These are phyloP conservation scores for Phytophthora fragariae DNA, from an alignment of 352 stramenopile genomes.

Conservation along the genomic window DNA sequence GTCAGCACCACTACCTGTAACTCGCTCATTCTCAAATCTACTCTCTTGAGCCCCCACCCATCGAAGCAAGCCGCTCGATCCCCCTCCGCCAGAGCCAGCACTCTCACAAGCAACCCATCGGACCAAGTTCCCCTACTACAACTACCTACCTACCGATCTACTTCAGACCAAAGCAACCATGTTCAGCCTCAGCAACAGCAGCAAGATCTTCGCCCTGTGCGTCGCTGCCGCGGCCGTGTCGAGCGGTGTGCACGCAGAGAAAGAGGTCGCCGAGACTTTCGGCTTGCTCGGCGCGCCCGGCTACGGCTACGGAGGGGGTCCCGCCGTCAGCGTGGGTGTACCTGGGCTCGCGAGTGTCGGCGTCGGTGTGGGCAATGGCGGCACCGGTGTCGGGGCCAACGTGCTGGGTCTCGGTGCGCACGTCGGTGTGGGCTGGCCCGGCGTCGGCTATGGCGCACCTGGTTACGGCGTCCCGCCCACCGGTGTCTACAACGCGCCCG, in stretches of 20 bases:
- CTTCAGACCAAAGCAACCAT: background rate
- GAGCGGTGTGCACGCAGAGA: no score
- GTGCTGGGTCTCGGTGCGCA: background rate
- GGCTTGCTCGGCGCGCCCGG: no score
- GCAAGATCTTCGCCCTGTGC: conserved; percentile 13
- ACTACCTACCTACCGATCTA: background rate
- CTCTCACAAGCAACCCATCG: background rate
- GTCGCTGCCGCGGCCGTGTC: background rate
- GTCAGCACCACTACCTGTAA: no score
- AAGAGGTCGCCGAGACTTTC: no score
- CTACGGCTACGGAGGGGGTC: no score
- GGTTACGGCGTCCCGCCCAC: background rate
- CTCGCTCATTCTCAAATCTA: conserved; percentile 13
- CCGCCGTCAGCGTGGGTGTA: no score
- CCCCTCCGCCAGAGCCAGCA: conserved; percentile 7
- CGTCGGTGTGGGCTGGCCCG: background rate
- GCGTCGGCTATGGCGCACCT: background rate
- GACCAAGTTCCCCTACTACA: conserved; percentile 1
- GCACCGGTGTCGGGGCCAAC: conserved; percentile 1
- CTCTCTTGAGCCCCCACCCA: background rate
- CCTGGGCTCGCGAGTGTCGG: no score
- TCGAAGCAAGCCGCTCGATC: conserved; percentile 11
- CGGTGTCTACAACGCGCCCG: background rate
- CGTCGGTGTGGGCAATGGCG: no score
- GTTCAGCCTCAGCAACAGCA: background rate